phyloP scores from a whole-genome alignment of 768 basidiomycete genomes.

The Phanerochaete carnosa region DNA sequence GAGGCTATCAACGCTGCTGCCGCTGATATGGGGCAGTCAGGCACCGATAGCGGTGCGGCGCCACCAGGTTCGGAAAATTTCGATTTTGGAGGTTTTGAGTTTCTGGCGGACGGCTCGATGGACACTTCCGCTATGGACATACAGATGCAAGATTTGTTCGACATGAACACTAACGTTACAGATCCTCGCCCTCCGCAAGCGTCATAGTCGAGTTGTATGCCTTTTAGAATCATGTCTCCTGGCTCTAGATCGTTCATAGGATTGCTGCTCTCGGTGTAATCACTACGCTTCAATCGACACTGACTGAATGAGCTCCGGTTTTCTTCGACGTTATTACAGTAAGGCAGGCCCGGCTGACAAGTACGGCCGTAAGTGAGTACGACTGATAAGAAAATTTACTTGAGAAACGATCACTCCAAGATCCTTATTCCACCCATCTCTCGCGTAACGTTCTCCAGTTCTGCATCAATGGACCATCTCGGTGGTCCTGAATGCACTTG shows the following conservation, averaged over 20 bases:
- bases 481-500: background rate
- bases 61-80: background rate
- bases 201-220: too few species aligned
- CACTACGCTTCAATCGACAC: too few species aligned
- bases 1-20: background rate
- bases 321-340: too few species aligned
- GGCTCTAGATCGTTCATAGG: too few species aligned
- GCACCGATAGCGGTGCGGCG: background rate
- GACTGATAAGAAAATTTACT: background rate
- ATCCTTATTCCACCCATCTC: background rate
- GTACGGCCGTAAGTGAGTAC: too few species aligned
- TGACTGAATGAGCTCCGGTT: too few species aligned
- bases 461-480: background rate
- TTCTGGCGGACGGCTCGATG: background rate
- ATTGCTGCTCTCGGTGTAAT: too few species aligned
- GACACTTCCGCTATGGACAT: background rate
- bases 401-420: background rate
- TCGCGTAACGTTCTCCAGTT: background rate
- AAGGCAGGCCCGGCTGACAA: too few species aligned
- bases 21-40: background rate
- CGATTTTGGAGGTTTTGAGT: background rate
- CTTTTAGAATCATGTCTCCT: too few species aligned
- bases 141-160: background rate
- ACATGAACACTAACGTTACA: background rate
- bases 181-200: background rate